Base-by-base conservation (phyloP, 2,329 filamentous ascomycete genomes). In the Waltergamsia citrina region DNA sequence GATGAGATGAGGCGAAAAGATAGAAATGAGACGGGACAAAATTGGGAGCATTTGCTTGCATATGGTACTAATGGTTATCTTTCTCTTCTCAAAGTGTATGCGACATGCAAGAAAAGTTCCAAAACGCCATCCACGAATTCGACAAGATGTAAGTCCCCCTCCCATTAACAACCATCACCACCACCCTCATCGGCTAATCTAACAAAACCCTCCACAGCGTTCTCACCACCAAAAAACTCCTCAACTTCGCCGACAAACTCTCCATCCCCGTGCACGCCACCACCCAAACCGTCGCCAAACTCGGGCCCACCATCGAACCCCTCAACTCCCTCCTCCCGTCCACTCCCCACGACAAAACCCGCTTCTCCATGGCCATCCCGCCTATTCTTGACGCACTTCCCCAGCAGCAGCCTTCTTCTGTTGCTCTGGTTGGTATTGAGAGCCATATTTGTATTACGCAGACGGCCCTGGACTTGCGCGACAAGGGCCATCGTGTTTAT, bases 91-190 rank as follows among this genome's bases (percentile, higher is more conserved):
- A 17, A 36, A 95, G 88, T 50, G 75, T 96, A 53, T 96, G 90
- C 63, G 90, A 96, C 52, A 69, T 96, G 42, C 90, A 96, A 63
- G 90, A 95, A 46, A 93, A 87, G 57, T 96, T 96, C 62, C 75
- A 85, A 40, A 66, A 68, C 7, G 81, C 79, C 36, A 94, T 96
- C 48, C 74, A 81, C 61, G 80, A 93, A 52, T 95, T 88, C 52
- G 74, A 85, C 42, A 86, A 83, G 54, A 72, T 95, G 78, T 85
- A 66, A 38, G 64, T 53, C 7, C 7, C 29, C 29, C 20, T 3
- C 29, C 34, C 17, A 11, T 24, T 35, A 25, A 28, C 29, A 30
- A 32, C 20, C 25, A 29, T 24, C 34, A 40, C 25, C 25, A 27
- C 29, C 29, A 23, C 19, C 19, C 10, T 29, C 29, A 18, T 27